These are phyloP conservation scores for Lasiodiplodia sp. DNA, from an alignment of 2,329 filamentous ascomycete genomes.

Conservation along the genomic window DNA sequence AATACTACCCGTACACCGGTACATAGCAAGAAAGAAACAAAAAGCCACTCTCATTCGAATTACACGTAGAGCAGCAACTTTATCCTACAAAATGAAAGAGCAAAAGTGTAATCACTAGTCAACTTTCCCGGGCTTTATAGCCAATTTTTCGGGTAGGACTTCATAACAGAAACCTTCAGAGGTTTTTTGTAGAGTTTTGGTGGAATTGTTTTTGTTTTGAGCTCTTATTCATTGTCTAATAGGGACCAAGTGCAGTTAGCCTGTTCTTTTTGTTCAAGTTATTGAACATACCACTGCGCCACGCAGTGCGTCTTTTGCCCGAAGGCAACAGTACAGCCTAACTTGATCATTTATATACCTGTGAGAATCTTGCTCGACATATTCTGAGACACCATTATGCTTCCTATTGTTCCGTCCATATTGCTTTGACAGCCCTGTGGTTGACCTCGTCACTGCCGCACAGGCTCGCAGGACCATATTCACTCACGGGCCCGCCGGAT, in stretches of 20 bases:
- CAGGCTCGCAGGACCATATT: background rate
- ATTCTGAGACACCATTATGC: background rate
- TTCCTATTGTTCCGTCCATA: background rate
- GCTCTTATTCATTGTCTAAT: background rate
- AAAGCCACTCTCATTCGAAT: background rate
- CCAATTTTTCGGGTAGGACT: too few relatives aligned
- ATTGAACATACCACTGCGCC: background rate
- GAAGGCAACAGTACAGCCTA: background rate
- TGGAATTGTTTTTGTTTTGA: background rate
- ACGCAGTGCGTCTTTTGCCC: background rate
- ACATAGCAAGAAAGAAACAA: too few relatives aligned
- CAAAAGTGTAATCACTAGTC: background rate
- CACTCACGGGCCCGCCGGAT: background rate
- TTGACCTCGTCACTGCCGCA: background rate
- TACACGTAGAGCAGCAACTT: background rate
- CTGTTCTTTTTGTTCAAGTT: background rate
- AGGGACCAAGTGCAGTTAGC: background rate
- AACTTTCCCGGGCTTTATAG: too few relatives aligned
- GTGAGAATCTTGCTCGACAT: background rate
- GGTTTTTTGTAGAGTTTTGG: background rate
- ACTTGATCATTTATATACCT: background rate
- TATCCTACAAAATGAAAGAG: background rate
- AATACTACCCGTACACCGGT: too few relatives aligned
- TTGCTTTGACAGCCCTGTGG: background rate
- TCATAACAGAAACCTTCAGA: too few relatives aligned